A percentile compares a stretch with the other conserved stretches of the same genome.
These are phyloP conservation scores for Allium cepa DNA, from an alignment of 106 monocot species.

Conservation along the genomic window DNA sequence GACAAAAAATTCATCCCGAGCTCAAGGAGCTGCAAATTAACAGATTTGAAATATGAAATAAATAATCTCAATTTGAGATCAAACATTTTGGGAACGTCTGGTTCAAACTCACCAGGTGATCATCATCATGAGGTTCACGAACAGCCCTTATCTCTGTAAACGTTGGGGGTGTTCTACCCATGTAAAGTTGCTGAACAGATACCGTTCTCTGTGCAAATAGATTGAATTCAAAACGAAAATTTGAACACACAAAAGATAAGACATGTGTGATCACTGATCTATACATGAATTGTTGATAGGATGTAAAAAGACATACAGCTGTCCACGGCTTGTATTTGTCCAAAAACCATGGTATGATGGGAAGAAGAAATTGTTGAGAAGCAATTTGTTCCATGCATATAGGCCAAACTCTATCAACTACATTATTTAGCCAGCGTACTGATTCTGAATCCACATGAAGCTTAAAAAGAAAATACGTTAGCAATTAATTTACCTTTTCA, in stretches of 20 bases:
- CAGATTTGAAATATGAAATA: neutral
- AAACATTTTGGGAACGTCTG: too few relatives aligned
- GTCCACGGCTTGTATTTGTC: constrained; percentile 95
- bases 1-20: constrained; percentile 82
- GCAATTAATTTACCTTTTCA: neutral
- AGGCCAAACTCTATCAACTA: constrained; percentile 80
- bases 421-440: constrained; percentile 83
- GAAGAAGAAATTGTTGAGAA: constrained; percentile 78
- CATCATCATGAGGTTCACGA: constrained; percentile 60
- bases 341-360: constrained; percentile 91
- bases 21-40: constrained; percentile 60
- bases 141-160: constrained; percentile 69
- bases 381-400: constrained; percentile 82
- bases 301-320: constrained; percentile 32
- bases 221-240: constrained; percentile 1
- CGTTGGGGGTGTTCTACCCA: constrained; percentile 76
- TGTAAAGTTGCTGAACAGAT: constrained; percentile 64
- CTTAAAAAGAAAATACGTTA: constrained; percentile 19
- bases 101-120: constrained; percentile 56
- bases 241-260: neutral
- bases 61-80: neutral
- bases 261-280: neutral
- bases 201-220: constrained; percentile 51
- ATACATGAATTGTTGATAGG: neutral
- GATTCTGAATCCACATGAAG: constrained; percentile 83